A percentile compares a stretch with the other conserved stretches of the same genome.
These are phyloP conservation scores for Mucor sp. DNA, from an alignment of 371 early-diverging fungal genomes.

Conservation along the genomic window DNA sequence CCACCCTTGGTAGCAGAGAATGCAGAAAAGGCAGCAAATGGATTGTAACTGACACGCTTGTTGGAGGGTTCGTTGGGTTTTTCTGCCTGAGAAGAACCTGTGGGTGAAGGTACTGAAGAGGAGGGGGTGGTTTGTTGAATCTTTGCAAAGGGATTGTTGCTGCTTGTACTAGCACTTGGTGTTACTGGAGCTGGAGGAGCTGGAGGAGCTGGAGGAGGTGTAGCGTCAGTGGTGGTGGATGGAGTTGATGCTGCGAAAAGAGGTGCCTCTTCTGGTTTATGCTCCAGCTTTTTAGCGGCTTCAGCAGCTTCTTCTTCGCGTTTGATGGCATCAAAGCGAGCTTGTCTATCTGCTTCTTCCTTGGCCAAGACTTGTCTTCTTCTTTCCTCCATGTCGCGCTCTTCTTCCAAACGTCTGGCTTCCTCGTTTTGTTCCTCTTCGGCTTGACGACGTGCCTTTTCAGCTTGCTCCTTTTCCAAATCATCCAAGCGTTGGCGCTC, in stretches of 20 bases:
- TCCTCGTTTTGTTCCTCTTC: slow-evolving; percentile 30
- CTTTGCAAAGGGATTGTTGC: slow-evolving; percentile 56
- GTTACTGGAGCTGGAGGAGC: slow-evolving; percentile 14
- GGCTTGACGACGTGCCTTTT: not conserved
- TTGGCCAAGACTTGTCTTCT: slow-evolving; percentile 29
- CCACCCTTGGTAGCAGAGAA: slow-evolving; percentile 44
- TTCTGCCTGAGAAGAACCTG: slow-evolving; percentile 23
- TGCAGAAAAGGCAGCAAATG: slow-evolving; percentile 53
- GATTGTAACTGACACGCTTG: slow-evolving; percentile 56
- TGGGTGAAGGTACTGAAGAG: not conserved
- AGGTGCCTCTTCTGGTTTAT: not conserved
- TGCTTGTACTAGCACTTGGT: slow-evolving; percentile 22
- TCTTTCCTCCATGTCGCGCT: slow-evolving; percentile 33
- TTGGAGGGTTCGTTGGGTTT: slow-evolving; percentile 27
- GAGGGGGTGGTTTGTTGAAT: slow-evolving; percentile 20
- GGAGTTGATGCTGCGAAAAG: slow-evolving; percentile 7
- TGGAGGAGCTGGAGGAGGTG: slow-evolving; percentile 5
- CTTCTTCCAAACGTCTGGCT: slow-evolving; percentile 25
- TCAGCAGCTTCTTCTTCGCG: slow-evolving; percentile 37
- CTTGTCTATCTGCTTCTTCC: slow-evolving; percentile 37
- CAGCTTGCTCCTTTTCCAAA: slow-evolving; percentile 18
- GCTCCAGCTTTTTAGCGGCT: slow-evolving; percentile 17
- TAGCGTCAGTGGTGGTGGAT: slow-evolving; percentile 11
- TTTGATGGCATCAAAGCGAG: slow-evolving; percentile 39
- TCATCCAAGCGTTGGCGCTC: slow-evolving; percentile 26